Evolutionary conservation across 2,329 filamentous ascomycete genomes (phyloP).

Genomic region (Ophiocordyceps unilateralis): DNA sequence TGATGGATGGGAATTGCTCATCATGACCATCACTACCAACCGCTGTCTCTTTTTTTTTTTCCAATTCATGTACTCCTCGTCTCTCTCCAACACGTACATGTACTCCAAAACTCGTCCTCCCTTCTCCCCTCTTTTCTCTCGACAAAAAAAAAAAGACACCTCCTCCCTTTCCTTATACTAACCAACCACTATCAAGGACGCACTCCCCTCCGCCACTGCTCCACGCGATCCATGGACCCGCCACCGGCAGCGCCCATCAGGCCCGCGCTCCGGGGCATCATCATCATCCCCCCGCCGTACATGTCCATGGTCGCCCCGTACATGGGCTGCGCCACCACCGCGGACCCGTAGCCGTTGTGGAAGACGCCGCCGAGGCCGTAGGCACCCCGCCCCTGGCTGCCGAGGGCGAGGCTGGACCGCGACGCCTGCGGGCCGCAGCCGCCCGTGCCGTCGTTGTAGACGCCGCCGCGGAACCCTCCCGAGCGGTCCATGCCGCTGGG

Average conservation of each 20-base stretch:
- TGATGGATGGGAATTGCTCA: no score
- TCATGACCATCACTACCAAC: no score
- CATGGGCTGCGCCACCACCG: slow-evolving; percentile 11
- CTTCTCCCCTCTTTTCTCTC: no score
- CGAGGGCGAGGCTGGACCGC: slow-evolving; percentile 11
- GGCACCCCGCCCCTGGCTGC: no score
- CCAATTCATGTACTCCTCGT: no score
- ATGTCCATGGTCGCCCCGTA: slow-evolving; percentile 9
- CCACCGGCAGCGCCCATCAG: slow-evolving; percentile 6
- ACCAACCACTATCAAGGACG: no score
- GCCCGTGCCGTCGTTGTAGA: slow-evolving; percentile 35
- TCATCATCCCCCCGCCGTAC: slow-evolving; percentile 13
- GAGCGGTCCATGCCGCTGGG: slow-evolving; percentile 13
- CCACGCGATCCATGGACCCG: slow-evolving; percentile 18
- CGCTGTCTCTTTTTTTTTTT: no score
- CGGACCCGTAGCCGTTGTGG: slow-evolving; percentile 12
- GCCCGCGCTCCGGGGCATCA: slow-evolving; percentile 11
- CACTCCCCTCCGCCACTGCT: slow-evolving; percentile 25
- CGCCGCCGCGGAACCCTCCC: slow-evolving; percentile 31
- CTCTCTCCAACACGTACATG: no score
- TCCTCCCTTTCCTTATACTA: not conserved
- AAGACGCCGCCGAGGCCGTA: slow-evolving; percentile 9
- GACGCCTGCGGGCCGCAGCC: slow-evolving; percentile 15
- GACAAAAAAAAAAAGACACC: not conserved
- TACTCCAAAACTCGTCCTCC: no score